Evolutionary conservation across 31 red algal species (phyloP).

Genomic region (Bonnemaisonia californica): DNA sequence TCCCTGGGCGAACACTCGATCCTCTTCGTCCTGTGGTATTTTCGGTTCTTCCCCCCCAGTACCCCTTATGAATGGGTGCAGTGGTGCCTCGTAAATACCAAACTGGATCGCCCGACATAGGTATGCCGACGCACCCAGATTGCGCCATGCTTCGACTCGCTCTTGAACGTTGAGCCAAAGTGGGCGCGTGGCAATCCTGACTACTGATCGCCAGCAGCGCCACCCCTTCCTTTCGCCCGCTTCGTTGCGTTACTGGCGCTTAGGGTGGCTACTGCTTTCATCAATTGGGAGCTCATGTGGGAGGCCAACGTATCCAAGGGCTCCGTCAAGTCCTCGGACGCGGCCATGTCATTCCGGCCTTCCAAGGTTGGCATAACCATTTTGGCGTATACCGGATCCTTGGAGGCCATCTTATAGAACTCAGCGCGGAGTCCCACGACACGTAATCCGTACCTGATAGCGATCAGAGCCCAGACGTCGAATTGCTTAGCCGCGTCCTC

Average conservation of each 20-base stretch:
- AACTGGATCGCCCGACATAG: slow-evolving; percentile 29
- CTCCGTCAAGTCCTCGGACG: slow-evolving; percentile 1
- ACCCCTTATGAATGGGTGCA: neutral
- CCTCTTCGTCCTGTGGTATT: slow-evolving; percentile 49
- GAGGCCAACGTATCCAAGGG: neutral
- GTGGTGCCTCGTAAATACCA: neutral
- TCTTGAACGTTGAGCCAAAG: slow-evolving; percentile 16
- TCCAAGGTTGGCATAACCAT: neutral
- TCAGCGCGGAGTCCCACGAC: slow-evolving; percentile 20
- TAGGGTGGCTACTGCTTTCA: slow-evolving; percentile 25
- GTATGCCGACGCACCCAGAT: slow-evolving; percentile 33
- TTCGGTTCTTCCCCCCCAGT: neutral
- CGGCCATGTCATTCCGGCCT: neutral
- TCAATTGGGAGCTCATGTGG: neutral
- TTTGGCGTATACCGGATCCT: slow-evolving; percentile 4
- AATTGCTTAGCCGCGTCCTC: neutral
- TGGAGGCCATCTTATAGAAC: slow-evolving; percentile 15
- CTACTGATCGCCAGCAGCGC: slow-evolving; percentile 1
- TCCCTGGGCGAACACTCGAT: slow-evolving; percentile 4
- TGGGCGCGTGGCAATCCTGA: slow-evolving; percentile 6
- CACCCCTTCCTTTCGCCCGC: slow-evolving; percentile 3
- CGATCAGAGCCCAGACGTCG: slow-evolving; percentile 3
- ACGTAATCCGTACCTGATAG: neutral
- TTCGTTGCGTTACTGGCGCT: slow-evolving; percentile 31
- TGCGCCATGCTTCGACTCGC: slow-evolving; percentile 33